Evolutionary conservation across 2,329 filamentous ascomycete genomes (phyloP).

Genomic region (Xylaria sp.): DNA sequence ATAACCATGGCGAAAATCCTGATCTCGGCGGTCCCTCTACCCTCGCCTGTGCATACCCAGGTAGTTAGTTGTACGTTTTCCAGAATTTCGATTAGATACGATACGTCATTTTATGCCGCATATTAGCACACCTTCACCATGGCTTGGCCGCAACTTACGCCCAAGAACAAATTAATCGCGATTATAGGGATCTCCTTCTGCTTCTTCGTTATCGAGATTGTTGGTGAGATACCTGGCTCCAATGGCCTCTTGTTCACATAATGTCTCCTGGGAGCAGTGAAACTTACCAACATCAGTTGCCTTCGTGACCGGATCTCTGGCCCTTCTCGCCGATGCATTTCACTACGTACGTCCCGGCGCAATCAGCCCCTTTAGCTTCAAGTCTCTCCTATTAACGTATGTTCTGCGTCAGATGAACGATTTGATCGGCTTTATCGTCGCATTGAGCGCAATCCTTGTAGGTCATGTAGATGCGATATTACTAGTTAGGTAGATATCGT

Average conservation of each 20-base stretch:
- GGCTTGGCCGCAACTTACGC: no score
- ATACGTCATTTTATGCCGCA: no score
- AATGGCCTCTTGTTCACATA: background rate
- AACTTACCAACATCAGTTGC: no score
- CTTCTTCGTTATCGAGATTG: constrained; percentile 57
- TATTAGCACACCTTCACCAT: no score
- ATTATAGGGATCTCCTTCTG: constrained; percentile 53
- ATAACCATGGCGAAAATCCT: no score
- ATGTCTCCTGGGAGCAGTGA: constrained; percentile 22
- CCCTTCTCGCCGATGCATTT: constrained; percentile 76
- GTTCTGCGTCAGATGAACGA: constrained; percentile 62
- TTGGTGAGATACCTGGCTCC: constrained; percentile 43
- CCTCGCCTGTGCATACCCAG: no score
- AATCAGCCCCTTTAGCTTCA: background rate
- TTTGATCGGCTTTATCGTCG: constrained; percentile 68
- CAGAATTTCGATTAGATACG: no score
- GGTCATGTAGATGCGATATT: constrained; percentile 32
- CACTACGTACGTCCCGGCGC: constrained; percentile 65
- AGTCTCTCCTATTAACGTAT: constrained; percentile 9
- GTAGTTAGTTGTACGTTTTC: no score
- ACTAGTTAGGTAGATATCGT: background rate
- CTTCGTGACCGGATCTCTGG: constrained; percentile 66
- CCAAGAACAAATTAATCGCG: constrained; percentile 50
- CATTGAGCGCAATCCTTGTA: constrained; percentile 66
- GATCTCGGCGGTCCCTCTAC: no score